Conservation (phyloP, 2,329 filamentous ascomycete species). For the Aspergillus fijiensis region DNA sequence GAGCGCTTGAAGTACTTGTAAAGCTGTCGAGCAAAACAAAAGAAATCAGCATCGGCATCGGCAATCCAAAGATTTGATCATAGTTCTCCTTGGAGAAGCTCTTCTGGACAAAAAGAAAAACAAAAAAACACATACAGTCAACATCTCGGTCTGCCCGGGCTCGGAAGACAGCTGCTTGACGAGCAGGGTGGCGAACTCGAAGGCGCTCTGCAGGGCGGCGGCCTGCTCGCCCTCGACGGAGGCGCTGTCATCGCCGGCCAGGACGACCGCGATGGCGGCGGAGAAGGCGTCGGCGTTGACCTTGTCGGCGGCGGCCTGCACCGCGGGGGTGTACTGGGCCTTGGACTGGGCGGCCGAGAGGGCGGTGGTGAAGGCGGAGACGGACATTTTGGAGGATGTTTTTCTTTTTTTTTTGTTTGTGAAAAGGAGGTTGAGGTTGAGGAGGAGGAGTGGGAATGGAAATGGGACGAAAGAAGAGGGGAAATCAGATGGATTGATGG, state of each 20-base stretch:
- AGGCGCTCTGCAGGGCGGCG: constrained; percentile 28
- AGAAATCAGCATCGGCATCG: neutral
- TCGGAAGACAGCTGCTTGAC: constrained; percentile 30
- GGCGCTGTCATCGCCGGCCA: constrained; percentile 19
- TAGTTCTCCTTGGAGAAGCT: too few relatives aligned
- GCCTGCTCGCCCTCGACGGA: constrained; percentile 19
- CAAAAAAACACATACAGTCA: constrained; percentile 29
- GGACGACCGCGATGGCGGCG: constrained; percentile 26
- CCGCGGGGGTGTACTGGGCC: constrained; percentile 29
- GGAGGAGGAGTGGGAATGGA: constrained; percentile 12
- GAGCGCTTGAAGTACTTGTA: constrained; percentile 24
- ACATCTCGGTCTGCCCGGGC: constrained; percentile 27
- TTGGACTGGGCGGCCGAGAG: constrained; percentile 29
- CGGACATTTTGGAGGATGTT: constrained; percentile 23
- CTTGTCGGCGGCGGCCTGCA: constrained; percentile 27
- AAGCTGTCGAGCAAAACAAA: constrained; percentile 7
- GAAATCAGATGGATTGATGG: constrained; percentile 5
- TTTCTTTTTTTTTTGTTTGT: neutral
- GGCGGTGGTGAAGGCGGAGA: constrained; percentile 27
- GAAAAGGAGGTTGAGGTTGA: neutral
- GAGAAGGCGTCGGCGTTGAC: constrained; percentile 29
- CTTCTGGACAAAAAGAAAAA: too few relatives aligned
- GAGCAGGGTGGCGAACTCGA: constrained; percentile 33
- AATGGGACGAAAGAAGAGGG: constrained; percentile 3
- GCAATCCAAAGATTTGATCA: too few relatives aligned